A percentile compares a stretch with the other conserved stretches of the same genome.
phyloP scores from a whole-genome alignment of 371 early-diverging fungal genomes.

The Mucor racemosus region DNA sequence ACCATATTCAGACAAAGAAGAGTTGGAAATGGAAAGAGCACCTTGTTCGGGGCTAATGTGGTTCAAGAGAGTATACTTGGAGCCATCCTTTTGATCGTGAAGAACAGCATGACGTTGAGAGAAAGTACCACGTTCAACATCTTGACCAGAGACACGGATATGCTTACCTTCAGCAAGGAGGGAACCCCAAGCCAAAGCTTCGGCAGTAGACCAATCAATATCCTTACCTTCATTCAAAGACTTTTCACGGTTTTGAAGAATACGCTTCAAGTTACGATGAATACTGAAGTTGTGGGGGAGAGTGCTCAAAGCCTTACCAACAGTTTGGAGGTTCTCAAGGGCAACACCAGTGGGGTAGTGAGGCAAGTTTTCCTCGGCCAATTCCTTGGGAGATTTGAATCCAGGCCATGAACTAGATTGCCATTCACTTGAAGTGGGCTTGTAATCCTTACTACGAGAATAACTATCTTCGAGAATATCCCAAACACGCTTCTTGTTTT shows the following conservation, averaged over 20 bases:
- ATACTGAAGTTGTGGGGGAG: slow-evolving; percentile 86
- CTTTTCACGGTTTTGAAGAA: slow-evolving; percentile 85
- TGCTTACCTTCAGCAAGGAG: slow-evolving; percentile 68
- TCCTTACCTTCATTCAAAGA: slow-evolving; percentile 73
- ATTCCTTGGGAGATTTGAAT: slow-evolving; percentile 82
- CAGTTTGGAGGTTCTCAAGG: slow-evolving; percentile 71
- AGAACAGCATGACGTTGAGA: slow-evolving; percentile 96
- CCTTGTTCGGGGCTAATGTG: slow-evolving; percentile 84
- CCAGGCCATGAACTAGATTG: slow-evolving; percentile 91
- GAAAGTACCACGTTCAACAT: slow-evolving; percentile 98
- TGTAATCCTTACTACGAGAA: slow-evolving; percentile 86
- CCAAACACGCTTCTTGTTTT: slow-evolving; percentile 91
- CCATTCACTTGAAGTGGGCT: slow-evolving; percentile 91
- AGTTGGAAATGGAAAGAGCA: slow-evolving; percentile 89
- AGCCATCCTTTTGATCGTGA: slow-evolving; percentile 87
- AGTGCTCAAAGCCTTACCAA: slow-evolving; percentile 82
- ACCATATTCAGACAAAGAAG: slow-evolving; percentile 95
- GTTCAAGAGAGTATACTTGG: slow-evolving; percentile 78
- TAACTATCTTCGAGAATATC: slow-evolving; percentile 90
- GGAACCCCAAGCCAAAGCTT: slow-evolving; percentile 92
- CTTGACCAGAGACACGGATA: slow-evolving; percentile 66
- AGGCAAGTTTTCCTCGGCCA: slow-evolving; percentile 71
- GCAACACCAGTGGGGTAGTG: slow-evolving; percentile 83
- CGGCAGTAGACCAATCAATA: slow-evolving; percentile 98
- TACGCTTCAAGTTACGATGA: slow-evolving; percentile 86